phyloP scores from a whole-genome alignment of 176 grass and related monocot genomes.

The Olyra latifolia region DNA sequence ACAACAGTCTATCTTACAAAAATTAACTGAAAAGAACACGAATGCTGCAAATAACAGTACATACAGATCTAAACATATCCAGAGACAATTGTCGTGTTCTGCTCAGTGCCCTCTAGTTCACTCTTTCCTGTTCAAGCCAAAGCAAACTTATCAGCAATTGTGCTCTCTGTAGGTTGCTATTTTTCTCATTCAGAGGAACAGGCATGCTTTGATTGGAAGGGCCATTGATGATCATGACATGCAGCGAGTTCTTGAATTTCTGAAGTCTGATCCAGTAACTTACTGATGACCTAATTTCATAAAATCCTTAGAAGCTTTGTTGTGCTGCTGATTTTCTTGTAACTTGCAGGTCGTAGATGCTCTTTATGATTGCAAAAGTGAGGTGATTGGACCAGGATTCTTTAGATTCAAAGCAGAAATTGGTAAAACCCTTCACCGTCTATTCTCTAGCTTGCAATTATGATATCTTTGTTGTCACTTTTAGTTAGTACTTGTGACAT shows the following conservation, averaged over 20 bases:
- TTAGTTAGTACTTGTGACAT: background rate
- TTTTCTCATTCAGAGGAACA: constrained; percentile 98
- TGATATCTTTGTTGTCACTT: constrained; percentile 14
- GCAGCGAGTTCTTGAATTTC: constrained; percentile 86
- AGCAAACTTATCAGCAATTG: constrained; percentile 5
- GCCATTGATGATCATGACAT: constrained; percentile 99
- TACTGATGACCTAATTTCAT: background rate
- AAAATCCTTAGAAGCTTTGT: constrained; percentile 6
- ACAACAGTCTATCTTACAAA: too few relatives aligned
- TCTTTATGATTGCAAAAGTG: constrained; percentile 98
- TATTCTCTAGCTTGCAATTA: background rate
- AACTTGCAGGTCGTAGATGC: constrained; percentile 88
- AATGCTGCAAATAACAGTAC: too few relatives aligned
- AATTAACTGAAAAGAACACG: too few relatives aligned
- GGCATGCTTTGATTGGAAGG: constrained; percentile 93
- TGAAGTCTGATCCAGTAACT: constrained; percentile 93
- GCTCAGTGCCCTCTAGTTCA: background rate
- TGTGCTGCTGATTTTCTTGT: constrained; percentile 31
- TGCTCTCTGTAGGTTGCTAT: constrained; percentile 75
- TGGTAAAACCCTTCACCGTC: constrained; percentile 48
- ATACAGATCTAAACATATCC: too few relatives aligned
- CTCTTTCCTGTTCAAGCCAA: background rate
- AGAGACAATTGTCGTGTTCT: too few relatives aligned
- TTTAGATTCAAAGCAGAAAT: constrained; percentile 99
- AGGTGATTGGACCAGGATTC: constrained; percentile 98